phyloP scores from a whole-genome alignment of 148 eudicot species.

The Spergularia bocconei region DNA sequence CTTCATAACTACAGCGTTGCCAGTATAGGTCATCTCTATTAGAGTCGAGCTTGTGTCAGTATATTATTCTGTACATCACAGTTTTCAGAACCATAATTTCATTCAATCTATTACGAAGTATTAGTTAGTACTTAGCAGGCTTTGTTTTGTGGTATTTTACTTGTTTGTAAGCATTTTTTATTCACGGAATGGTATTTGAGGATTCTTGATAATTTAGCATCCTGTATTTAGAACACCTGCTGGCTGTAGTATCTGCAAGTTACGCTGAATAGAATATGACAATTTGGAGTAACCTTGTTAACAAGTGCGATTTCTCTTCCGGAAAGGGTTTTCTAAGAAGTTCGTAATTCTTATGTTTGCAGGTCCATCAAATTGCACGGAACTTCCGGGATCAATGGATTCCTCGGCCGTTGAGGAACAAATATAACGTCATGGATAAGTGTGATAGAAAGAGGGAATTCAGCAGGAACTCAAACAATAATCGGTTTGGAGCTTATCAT shows the following conservation, averaged over 20 bases:
- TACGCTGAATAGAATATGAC: not conserved
- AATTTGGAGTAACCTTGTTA: not conserved
- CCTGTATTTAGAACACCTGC: not conserved
- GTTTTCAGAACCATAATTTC: not conserved
- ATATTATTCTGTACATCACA: not conserved
- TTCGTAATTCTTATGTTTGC: slow-evolving; percentile 21
- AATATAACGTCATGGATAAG: slow-evolving; percentile 42
- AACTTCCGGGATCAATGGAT: slow-evolving; percentile 85
- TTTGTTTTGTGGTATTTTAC: not conserved
- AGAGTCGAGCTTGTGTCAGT: not conserved
- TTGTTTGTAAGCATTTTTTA: not conserved
- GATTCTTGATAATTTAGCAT: not conserved
- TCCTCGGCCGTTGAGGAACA: slow-evolving; percentile 48
- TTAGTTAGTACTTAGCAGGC: not conserved
- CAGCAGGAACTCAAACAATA: slow-evolving; percentile 33
- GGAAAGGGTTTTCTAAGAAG: slow-evolving; percentile 2
- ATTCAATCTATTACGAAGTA: too few species aligned
- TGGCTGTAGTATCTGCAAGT: not conserved
- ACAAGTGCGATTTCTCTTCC: not conserved
- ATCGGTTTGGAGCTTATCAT: slow-evolving; percentile 35
- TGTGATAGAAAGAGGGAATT: slow-evolving; percentile 44
- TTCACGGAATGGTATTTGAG: not conserved
- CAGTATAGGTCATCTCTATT: not conserved
- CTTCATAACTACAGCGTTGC: not conserved
- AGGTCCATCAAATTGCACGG: slow-evolving; percentile 95